phyloP scores from a whole-genome alignment of 1,284 basidiomycete species.

The Golubevia pallescens region DNA sequence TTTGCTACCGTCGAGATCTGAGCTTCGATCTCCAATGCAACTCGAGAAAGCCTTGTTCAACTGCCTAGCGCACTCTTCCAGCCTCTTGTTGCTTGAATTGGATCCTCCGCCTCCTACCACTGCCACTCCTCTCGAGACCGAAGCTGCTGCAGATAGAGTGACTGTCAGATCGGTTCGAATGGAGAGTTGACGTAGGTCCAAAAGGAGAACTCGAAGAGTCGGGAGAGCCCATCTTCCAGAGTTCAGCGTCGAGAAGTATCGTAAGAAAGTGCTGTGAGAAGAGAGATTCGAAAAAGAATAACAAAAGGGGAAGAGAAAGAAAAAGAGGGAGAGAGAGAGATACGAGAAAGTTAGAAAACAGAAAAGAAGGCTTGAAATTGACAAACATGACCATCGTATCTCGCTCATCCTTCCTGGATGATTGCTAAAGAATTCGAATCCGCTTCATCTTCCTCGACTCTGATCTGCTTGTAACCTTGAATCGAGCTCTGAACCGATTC shows the following conservation, averaged over 20 bases:
- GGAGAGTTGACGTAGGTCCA: slow-evolving; percentile 41
- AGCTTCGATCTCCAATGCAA: slow-evolving; percentile 80
- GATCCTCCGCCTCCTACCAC: background rate
- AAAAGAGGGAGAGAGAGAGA: background rate
- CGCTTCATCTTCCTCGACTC: too few relatives aligned
- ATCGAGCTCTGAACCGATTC: too few relatives aligned
- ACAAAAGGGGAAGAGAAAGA: background rate
- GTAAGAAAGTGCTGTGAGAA: slow-evolving; percentile 29
- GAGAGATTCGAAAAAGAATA: slow-evolving; percentile 6
- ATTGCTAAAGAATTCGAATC: too few relatives aligned
- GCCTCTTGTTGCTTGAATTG: slow-evolving; percentile 37
- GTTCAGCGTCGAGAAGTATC: slow-evolving; percentile 29
- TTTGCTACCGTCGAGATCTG: slow-evolving; percentile 74
- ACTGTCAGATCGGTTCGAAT: slow-evolving; percentile 36
- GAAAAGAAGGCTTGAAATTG: too few relatives aligned
- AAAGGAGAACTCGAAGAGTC: slow-evolving; percentile 33
- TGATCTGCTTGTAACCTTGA: too few relatives aligned
- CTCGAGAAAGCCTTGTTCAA: slow-evolving; percentile 90
- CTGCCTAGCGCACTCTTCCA: slow-evolving; percentile 88
- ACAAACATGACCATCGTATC: too few relatives aligned
- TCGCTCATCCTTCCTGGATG: too few relatives aligned
- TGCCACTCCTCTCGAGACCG: slow-evolving; percentile 4
- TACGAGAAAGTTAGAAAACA: too few relatives aligned
- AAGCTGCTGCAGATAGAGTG: slow-evolving; percentile 8
- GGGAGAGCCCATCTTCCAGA: slow-evolving; percentile 54